A percentile compares a stretch with the other conserved stretches of the same genome.
These are phyloP conservation scores for Cryptococcus sp. DNA, from an alignment of 1,284 basidiomycete species.

Conservation along the genomic window DNA sequence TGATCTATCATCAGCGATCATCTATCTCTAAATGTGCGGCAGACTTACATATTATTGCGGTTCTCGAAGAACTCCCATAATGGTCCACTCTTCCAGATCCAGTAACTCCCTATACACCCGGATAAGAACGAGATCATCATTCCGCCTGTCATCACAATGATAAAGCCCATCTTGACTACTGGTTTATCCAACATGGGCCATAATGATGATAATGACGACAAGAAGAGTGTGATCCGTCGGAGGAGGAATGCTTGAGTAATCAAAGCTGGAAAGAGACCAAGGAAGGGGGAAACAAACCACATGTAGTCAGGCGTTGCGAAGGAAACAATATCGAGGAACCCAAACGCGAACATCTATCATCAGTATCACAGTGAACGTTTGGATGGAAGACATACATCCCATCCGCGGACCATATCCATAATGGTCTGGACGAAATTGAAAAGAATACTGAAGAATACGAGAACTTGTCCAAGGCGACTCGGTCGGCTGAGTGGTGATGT, in stretches of 20 bases:
- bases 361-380: not conserved
- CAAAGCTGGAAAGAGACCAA: constrained; percentile 21
- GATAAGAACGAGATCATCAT: constrained; percentile 7
- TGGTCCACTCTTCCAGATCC: constrained; percentile 5
- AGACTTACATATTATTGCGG: constrained; percentile 1
- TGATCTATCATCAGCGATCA: constrained; percentile 8
- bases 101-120: constrained; percentile 6
- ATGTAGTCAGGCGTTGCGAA: constrained; percentile 12
- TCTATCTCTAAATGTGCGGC: not conserved
- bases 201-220: constrained; percentile 18
- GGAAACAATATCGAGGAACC: constrained; percentile 14
- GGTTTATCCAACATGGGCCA: constrained; percentile 20
- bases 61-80: not conserved
- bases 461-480: constrained; percentile 6
- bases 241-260: constrained; percentile 28
- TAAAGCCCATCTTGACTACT: constrained; percentile 9
- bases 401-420: constrained; percentile 21
- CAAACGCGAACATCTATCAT: constrained; percentile 20
- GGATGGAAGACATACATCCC: constrained; percentile 14
- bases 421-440: constrained; percentile 17
- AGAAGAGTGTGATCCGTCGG: constrained; percentile 21
- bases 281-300: constrained; percentile 26
- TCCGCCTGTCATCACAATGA: not conserved
- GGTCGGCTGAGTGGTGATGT: constrained; percentile 2
- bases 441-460: constrained; percentile 14